phyloP scores from a whole-genome alignment of 2,329 filamentous ascomycete species.

The Davidsoniella eucalypti region DNA sequence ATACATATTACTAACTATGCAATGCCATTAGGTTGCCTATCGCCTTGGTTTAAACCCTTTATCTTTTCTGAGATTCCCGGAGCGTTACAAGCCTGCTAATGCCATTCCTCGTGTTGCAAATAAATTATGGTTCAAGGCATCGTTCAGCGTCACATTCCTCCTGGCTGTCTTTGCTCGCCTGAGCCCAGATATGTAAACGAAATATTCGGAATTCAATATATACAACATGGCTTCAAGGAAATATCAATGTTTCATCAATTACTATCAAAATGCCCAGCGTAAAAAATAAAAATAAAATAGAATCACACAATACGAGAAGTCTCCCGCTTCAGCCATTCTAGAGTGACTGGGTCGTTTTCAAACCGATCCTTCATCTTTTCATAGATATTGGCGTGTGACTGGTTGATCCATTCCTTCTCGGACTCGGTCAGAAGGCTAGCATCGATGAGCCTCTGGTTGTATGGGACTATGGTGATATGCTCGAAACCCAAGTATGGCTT shows the following conservation, averaged over 20 bases:
- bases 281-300: neutral
- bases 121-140: slow-evolving; percentile 48
- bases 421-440: slow-evolving; percentile 48
- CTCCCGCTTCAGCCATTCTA: slow-evolving; percentile 74
- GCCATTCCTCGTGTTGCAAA: slow-evolving; percentile 6
- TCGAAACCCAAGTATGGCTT: slow-evolving; percentile 92
- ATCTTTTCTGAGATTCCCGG: slow-evolving; percentile 18
- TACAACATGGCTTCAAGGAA: too few species aligned
- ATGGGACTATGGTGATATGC: slow-evolving; percentile 92
- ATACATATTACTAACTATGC: slow-evolving; percentile 4
- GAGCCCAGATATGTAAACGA: too few species aligned
- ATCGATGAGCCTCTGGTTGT: slow-evolving; percentile 81
- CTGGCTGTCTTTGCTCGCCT: slow-evolving; percentile 33
- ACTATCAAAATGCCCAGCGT: neutral
- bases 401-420: slow-evolving; percentile 78
- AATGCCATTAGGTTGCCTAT: slow-evolving; percentile 23
- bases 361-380: slow-evolving; percentile 70
- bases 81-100: slow-evolving; percentile 9
- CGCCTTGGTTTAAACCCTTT: slow-evolving; percentile 27
- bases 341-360: slow-evolving; percentile 50
- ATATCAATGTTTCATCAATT: neutral
- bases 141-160: slow-evolving; percentile 58
- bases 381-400: slow-evolving; percentile 65
- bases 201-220: too few species aligned
- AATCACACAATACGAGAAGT: slow-evolving; percentile 26